Evolutionary conservation across 768 basidiomycete genomes (phyloP).

Genomic region (Gautieria morchelliformis): DNA sequence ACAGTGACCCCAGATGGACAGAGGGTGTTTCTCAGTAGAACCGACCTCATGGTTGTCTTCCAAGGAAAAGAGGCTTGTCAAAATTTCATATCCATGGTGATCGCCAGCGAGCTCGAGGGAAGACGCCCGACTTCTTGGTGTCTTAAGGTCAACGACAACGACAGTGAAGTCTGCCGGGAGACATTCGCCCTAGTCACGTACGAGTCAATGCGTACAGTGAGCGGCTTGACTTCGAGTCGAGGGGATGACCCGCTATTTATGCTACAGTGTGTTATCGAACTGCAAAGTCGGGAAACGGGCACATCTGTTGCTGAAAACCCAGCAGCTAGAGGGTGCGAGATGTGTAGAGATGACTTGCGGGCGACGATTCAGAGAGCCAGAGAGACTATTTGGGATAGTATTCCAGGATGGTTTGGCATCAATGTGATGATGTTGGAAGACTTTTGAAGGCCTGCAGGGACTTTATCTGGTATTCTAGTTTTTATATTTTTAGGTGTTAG

Average conservation of each 20-base stretch:
- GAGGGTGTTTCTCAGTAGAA: slow-evolving; percentile 18
- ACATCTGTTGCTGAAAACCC: slow-evolving; percentile 46
- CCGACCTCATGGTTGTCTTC: slow-evolving; percentile 34
- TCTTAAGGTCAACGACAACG: slow-evolving; percentile 28
- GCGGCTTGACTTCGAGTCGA: slow-evolving; percentile 61
- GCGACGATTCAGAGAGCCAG: slow-evolving; percentile 34
- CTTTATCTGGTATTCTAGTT: background rate
- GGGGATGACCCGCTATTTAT: slow-evolving; percentile 70
- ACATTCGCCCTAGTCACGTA: slow-evolving; percentile 72
- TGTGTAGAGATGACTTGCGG: slow-evolving; percentile 41
- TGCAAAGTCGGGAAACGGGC: slow-evolving; percentile 64
- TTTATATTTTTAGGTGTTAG: background rate
- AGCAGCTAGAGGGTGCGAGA: slow-evolving; percentile 26
- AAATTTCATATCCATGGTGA: slow-evolving; percentile 50
- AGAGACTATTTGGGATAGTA: slow-evolving; percentile 49
- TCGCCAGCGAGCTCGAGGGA: slow-evolving; percentile 42
- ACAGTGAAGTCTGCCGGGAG: slow-evolving; percentile 41
- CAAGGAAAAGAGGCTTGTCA: slow-evolving; percentile 60
- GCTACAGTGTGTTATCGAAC: slow-evolving; percentile 56
- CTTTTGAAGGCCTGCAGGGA: background rate
- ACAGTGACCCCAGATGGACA: background rate
- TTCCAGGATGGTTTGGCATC: slow-evolving; percentile 60
- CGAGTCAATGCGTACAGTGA: slow-evolving; percentile 59
- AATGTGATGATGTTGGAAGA: slow-evolving; percentile 8
- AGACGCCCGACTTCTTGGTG: slow-evolving; percentile 43